Evolutionary conservation across 768 basidiomycete genomes (phyloP).

Genomic region (Mycena olivaceomarginata): DNA sequence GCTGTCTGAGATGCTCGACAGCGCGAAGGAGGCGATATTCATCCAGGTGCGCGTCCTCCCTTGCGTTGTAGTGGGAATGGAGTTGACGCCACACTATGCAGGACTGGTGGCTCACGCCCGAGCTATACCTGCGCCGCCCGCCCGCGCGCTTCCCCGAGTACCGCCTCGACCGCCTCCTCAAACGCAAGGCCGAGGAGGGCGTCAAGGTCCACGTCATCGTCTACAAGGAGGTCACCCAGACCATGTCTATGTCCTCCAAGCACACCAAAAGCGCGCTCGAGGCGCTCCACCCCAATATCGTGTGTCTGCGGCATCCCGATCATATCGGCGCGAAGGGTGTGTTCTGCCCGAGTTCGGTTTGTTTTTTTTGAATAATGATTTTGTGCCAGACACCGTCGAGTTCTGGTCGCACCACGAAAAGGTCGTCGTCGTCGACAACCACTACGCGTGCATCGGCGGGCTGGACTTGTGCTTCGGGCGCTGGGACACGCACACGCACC

Average conservation of each 20-base stretch:
- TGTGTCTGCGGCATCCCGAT: conserved; percentile 93
- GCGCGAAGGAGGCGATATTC: conserved; percentile 89
- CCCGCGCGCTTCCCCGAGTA: conserved; percentile 91
- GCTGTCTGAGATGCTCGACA: conserved; percentile 91
- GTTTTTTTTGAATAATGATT: neutral
- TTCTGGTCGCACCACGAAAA: conserved; percentile 98
- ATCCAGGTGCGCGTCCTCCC: conserved; percentile 74
- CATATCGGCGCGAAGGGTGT: conserved; percentile 88
- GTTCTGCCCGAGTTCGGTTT: conserved; percentile 25
- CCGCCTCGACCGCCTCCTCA: conserved; percentile 90
- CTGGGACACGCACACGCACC: conserved; percentile 95
- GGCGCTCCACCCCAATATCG: conserved; percentile 90
- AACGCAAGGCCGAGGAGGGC: conserved; percentile 93
- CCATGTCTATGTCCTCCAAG: conserved; percentile 91
- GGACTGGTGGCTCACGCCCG: conserved; percentile 98
- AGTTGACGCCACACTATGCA: conserved; percentile 47
- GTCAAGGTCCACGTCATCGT: conserved; percentile 95
- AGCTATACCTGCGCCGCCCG: conserved; percentile 95
- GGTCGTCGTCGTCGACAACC: conserved; percentile 92
- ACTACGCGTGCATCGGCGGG: conserved; percentile 91
- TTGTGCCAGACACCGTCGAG: conserved; percentile 77
- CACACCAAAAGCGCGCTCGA: conserved; percentile 94
- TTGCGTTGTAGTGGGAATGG: neutral
- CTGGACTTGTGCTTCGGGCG: conserved; percentile 98
- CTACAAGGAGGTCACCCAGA: conserved; percentile 97